These are phyloP conservation scores for Botrytis hyacinthi DNA, from an alignment of 2,329 filamentous ascomycete species.

Conservation along the genomic window DNA sequence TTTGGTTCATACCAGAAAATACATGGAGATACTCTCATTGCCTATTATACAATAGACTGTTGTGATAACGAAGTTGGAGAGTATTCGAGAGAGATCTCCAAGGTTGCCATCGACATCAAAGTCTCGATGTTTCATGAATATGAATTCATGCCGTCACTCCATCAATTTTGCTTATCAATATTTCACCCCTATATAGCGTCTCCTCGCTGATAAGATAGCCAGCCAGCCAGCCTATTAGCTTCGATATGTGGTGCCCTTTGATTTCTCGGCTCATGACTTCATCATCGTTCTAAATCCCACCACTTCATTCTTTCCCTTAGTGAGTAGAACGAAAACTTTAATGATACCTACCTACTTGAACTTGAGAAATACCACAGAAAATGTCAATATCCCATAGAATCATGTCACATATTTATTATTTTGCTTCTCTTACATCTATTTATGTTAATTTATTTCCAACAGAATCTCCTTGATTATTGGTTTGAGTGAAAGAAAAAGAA, in stretches of 20 bases:
- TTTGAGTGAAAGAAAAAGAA: background rate
- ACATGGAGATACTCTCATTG: background rate
- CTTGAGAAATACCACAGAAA: background rate
- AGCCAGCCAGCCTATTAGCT: background rate
- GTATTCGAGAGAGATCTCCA: background rate
- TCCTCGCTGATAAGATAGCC: background rate
- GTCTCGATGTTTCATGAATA: no score
- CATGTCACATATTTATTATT: background rate
- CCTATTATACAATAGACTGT: background rate
- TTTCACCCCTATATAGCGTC: background rate
- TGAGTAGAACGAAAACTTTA: background rate
- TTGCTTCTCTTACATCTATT: background rate
- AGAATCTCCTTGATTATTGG: background rate
- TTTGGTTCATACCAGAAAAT: background rate
- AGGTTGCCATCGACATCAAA: no score
- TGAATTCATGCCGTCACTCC: background rate
- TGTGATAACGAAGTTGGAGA: background rate
- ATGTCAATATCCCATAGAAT: background rate
- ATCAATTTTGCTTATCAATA: background rate
- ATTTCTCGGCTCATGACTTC: slow-evolving; percentile 9
- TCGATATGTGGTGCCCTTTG: background rate
- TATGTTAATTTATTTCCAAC: background rate
- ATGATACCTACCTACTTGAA: background rate
- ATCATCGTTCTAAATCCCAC: background rate
- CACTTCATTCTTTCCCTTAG: background rate